Base-by-base conservation (phyloP, 768 basidiomycete species). In the Lactarius hengduanensis region DNA sequence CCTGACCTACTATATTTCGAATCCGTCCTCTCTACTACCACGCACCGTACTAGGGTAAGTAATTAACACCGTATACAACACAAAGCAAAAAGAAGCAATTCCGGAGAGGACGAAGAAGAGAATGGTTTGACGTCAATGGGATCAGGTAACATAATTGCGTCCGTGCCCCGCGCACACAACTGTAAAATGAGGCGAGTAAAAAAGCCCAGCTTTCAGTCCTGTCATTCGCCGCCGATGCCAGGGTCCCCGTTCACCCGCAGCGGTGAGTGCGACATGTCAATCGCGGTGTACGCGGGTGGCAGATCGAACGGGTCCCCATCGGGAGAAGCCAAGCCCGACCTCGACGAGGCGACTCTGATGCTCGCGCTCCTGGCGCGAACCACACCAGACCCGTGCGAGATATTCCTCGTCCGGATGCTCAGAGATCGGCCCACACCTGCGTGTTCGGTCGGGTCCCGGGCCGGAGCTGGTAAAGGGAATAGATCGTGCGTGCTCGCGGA, bases 241-340 rank as follows among this genome's bases (percentile, higher is more conserved):
- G 38, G 1, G 11, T 54, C 57, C 40, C 50, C 61, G 34, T 30
- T 59, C 36, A 15, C 38, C 4, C 7, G 64, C 10, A 56, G 58
- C 20, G 62, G 50, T 7, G 68, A 59, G 57, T 43, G 57, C 8
- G 57, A 18, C 50, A 59, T 28, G 47, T 70, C 69, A n/a, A 68
- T 3, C 22, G 47, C 59, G 61, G 57, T 66, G 61, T 70, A 70
- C 10, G 69, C 69, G 3, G 67, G 69, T 1, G 67, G 69, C 32
- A 61, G 9, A 32, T 69, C 67, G 28, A 50, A 70, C 15, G 41
- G 62, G 11, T 59, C 62, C 7, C 11, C 50, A 3, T 50, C 61
- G 26, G 36, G 57, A 45, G 57, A 59, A 20, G 57, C n/a, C 30
- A 38, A 47, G 43, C 40, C 41, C 15, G 62, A 56, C 7, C 30